Evolutionary conservation across 164 flowering plant genomes (phyloP), one percentile per base, ranked within the genome.

Genomic region (Litsea cubeba): DNA sequence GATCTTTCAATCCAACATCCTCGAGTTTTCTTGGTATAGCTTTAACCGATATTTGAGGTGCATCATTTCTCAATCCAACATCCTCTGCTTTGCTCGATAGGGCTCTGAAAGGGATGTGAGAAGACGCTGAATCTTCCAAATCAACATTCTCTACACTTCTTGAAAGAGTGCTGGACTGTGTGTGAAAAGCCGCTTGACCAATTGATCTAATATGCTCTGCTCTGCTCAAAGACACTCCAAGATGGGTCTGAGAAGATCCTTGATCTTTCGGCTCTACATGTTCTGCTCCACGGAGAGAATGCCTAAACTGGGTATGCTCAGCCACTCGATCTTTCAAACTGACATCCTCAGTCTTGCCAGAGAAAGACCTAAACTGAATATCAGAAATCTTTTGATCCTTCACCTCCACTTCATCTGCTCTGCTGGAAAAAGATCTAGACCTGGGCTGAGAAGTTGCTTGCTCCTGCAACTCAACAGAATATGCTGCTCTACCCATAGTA

Each of bases 151-250:
- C 88, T 18, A 49, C 54, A 71, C 76, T 76, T 71, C 77, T 76
- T 51, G 76, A 2, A 65, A 74, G 78, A 26, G 80, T 69, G 64
- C 72, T 82, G 1, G 71, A 82, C 50, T 76, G 87, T 51, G 49
- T 69, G 50, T 78, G 82, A 17, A 82, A 74, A 76, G 50, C 7
- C 2, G 14, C 77, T 78, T 78, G 88, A 76, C 78, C 85, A 71
- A 80, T 85, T 74, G 66, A 54, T 71, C 73, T 74, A 35, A 51
- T 63, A 82, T 73, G 74, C 57, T 74, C 78, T 17, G 71, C 51
- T 72, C 69, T 28, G 68, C 72, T 62, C 71, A 40, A 62, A 50
- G 71, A 64, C 57, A 22, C 24, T 49, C 57, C 66, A 14, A 71
- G 66, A 65, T 67, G 70, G 68, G 74, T 73, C 75, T 68, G 75